These are phyloP conservation scores for Fragaria iinumae DNA, from an alignment of 306 rosid genomes.

Conservation along the genomic window DNA sequence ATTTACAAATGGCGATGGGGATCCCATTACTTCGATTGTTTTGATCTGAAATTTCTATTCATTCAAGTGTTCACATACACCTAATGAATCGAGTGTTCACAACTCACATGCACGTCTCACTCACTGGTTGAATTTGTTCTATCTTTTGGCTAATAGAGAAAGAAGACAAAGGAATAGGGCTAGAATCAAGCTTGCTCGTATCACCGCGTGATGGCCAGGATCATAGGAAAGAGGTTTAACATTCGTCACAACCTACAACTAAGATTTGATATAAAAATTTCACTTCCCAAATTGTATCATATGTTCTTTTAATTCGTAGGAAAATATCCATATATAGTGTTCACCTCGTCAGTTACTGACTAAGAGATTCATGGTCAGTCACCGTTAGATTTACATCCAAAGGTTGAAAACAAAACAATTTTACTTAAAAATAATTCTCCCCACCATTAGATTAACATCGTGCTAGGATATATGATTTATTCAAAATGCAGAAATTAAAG, in stretches of 20 bases:
- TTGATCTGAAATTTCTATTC: neutral
- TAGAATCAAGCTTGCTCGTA: neutral
- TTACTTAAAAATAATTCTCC: no score
- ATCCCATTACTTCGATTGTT: no score
- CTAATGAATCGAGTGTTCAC: neutral
- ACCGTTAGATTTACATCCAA: no score
- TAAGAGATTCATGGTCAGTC: no score
- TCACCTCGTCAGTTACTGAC: no score
- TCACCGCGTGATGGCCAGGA: neutral
- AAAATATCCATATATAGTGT: no score
- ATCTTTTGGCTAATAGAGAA: neutral
- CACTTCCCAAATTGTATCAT: neutral
- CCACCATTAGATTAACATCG: no score
- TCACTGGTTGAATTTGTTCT: neutral
- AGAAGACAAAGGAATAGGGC: neutral
- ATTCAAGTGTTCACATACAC: neutral
- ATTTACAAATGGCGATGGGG: neutral
- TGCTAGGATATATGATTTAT: no score
- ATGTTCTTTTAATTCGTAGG: neutral
- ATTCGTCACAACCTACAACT: neutral
- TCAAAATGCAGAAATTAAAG: no score
- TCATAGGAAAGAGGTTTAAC: neutral
- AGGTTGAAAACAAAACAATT: no score
- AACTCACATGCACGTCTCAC: neutral
- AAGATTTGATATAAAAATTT: no score